Evolutionary conservation across 495 filamentous ascomycete species (phyloP), one percentile per base, ranked within the genome.

Genomic region (Podospora pseudoanserina): DNA sequence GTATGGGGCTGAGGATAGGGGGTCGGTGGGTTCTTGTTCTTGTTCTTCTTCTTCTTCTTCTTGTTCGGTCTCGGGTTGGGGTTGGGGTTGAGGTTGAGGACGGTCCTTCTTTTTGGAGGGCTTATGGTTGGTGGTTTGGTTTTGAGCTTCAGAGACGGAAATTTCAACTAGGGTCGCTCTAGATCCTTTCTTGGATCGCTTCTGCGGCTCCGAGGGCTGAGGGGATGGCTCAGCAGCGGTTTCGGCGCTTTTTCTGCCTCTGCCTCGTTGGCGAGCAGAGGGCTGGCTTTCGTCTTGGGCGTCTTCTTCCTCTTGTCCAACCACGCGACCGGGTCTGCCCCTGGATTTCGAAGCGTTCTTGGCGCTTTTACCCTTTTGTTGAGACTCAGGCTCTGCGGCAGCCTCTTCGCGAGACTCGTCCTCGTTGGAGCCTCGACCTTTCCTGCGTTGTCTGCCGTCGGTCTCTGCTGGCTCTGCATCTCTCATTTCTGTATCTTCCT

Each of bases 121-220:
- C 18, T 18, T 19, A 23, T 23, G 23, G 2, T 27, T 66, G 53
- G 27, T 66, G 49, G n/a, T 20, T 61, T 69, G 65, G 61, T 74
- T 74, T 27, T 78, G 76, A 1, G 68, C 68, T 54, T 69, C 63
- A 3, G 73, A 72, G 20, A 72, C 59, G 7, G 76, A 60, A 0
- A 74, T 59, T 44, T 79, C 76, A 26, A 66, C 65, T 0, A 79
- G 56, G 2, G 72, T 70, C 3, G 66, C 63, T 5, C 75, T 71
- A n/a, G 65, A 64, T 15, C 66, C 70, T n/a, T 69, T 66, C 26
- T 19, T 44, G n/a, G 57, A 5, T 34, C 65, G 7, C 57, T 23
- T n/a, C 60, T 58, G 26, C n/a, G 20, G 23, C 64, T 66, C 67
- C 9, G 54, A 57, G 18, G 44, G n/a, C 16, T 54, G 28, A 4